Evolutionary conservation across 2,329 filamentous ascomycete species (phyloP).

Genomic region (Scolecobasidium constrictum): DNA sequence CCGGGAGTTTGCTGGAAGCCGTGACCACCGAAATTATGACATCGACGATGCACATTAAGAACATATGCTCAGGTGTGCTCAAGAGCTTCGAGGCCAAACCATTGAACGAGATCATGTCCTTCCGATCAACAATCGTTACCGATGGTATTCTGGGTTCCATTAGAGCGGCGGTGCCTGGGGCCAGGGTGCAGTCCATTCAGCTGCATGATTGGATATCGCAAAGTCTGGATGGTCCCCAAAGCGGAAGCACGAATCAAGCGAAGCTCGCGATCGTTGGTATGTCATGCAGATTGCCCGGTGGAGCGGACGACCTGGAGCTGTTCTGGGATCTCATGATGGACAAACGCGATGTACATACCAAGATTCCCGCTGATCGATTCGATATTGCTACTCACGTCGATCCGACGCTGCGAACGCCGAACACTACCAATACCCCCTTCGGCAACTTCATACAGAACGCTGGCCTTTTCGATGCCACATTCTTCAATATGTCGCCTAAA

Average conservation of each 20-base stretch:
- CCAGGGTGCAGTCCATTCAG: background rate
- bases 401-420: conserved; percentile 12
- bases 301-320: conserved; percentile 16
- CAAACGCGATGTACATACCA: conserved; percentile 20
- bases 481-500: conserved; percentile 20
- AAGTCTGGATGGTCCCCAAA: background rate
- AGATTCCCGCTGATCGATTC: conserved; percentile 20
- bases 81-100: background rate
- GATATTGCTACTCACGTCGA: conserved; percentile 14
- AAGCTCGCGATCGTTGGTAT: conserved; percentile 19
- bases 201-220: background rate
- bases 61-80: background rate
- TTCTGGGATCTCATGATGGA: conserved; percentile 26
- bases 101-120: background rate
- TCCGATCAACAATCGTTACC: background rate
- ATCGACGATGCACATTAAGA: background rate
- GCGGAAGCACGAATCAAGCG: conserved; percentile 9
- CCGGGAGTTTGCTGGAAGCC: background rate
- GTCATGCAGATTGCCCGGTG: conserved; percentile 16
- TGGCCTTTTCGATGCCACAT: conserved; percentile 17
- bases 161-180: too few species aligned
- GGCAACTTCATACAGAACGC: conserved; percentile 17
- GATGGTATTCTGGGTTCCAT: background rate
- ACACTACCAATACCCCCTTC: background rate
- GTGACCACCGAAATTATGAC: background rate